Evolutionary conservation across 2,329 filamentous ascomycete species (phyloP).

Genomic region (Ophiosphaerella korrae): DNA sequence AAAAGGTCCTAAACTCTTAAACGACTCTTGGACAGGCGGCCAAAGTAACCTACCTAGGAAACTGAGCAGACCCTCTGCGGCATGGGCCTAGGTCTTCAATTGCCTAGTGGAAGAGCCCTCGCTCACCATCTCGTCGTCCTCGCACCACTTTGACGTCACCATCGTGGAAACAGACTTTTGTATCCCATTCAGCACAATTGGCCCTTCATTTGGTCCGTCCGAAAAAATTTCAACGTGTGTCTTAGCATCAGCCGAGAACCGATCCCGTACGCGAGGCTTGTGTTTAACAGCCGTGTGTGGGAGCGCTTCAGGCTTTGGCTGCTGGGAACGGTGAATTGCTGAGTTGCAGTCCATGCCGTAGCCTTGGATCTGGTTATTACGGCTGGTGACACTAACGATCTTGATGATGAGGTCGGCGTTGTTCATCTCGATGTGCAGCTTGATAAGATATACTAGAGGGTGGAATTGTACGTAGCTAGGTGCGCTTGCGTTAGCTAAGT

Average conservation of each 20-base stretch:
- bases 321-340: neutral
- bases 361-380: neutral
- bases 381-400: constrained; percentile 13
- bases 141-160: constrained; percentile 1
- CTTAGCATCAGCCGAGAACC: neutral
- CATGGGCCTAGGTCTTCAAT: too few relatives aligned
- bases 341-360: neutral
- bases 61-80: too few relatives aligned
- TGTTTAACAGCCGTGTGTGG: neutral
- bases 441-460: constrained; percentile 52
- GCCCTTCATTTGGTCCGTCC: neutral
- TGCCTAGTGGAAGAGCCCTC: too few relatives aligned
- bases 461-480: constrained; percentile 51
- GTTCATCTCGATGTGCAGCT: constrained; percentile 51
- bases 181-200: constrained; percentile 2
- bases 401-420: constrained; percentile 37
- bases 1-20: constrained; percentile 1
- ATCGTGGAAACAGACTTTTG: constrained; percentile 2
- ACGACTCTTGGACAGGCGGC: neutral
- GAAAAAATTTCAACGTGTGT: constrained; percentile 1
- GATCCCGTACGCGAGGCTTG: neutral
- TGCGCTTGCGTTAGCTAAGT: too few relatives aligned
- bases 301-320: neutral
- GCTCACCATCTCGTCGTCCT: neutral
- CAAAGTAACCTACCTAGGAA: too few relatives aligned